Base-by-base conservation (phyloP, 2,329 filamentous ascomycete species). In the Alternaria viburni region DNA sequence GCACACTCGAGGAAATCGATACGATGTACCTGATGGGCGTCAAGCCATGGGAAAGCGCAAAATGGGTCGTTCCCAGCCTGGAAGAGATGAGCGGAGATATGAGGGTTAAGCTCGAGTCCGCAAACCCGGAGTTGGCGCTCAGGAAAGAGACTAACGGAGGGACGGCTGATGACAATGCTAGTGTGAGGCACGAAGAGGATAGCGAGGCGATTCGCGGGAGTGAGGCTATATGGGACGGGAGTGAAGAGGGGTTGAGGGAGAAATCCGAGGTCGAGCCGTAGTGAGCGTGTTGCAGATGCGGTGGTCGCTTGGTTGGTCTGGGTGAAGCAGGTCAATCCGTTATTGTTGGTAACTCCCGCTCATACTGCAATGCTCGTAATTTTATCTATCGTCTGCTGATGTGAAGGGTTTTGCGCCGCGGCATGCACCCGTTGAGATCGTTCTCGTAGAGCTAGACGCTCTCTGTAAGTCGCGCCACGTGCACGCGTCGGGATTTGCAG, bases 1-100 rank as follows among this genome's bases (percentile, higher is more conserved):
- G 90, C 9, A 90, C 88, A 0, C 84, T 94, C 0, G 92, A 94
- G 80, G 91, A 94, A 77, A 90, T 94, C 57, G 91, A 94, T 73
- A 84, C 86, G 60, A 86, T 88, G 84, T 93, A 93, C 67, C 81
- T 91, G 26, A 82, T 89, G 62, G 81, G 81, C 17, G 88, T 92
- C 25, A 86, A 82, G 68, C 89, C 90, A 0, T 87, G 87, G 82
- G 86, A 88, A 82, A 90, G 87, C 66, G 72, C 81, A 13, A 82
- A 84, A 62, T 91, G 85, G 85, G 61, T 70, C 6, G 68, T 70
- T 43, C 66, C 73, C 3, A 66, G 70, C 46, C 55, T 74, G 8
- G 72, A 77, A 26, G 70, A 75, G 19, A 59, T 76, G 65, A 71
- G 67, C 26, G 71, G 65, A 4, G 67, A 75, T 36, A 61, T 67